Base-by-base conservation (phyloP, 495 filamentous ascomycete genomes). In the Talaromyces nanjingensis region DNA sequence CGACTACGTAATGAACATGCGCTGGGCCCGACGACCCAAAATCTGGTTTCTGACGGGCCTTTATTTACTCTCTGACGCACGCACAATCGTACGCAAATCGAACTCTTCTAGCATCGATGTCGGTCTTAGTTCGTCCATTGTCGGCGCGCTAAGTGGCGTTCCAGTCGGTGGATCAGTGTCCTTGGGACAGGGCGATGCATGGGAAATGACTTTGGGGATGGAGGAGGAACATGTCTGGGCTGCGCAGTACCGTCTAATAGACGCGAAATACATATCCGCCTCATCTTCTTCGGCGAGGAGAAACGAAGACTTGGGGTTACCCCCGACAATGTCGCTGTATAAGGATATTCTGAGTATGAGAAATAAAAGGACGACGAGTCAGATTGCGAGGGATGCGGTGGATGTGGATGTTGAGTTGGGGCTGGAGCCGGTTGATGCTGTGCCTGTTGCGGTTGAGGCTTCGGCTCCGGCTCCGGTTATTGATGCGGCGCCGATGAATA, bases 201-300 rank as follows among this genome's bases (percentile, higher is more conserved):
- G 70, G 70, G 65, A 72, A 20, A 62, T 72, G 68, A 52, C 65
- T 1, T 68, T 72, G 68, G 66, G 70, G 24, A 65, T 72, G 18
- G 57, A 67, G 25, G 70, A 71, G 25, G 66, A 67, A 24, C 70
- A 72, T 68, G 70, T 72, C 4, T 72, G 70, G 70, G 70, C 70
- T 14, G 70, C 69, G 34, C 70, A 72, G 62, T 72, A 63, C 57
- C 68, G 70, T 3, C 34, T 72, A 22, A 11, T 72, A 11, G 68
- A 72, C 59, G 68, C 65, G 16, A 52, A 37, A 14, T 62, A 62
- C 54, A 59, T 59, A 2, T 16, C 42, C 63, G 59, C 33, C 9
- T 37, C 37, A 4, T 42, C 37, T 16, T 42, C 37, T 5, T 42
- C 60, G 65, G 67, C 18, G 61, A 66, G 1, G 64, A 66, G 18